Percentiles rank a stretch among this genome's conserved stretches.
Evolutionary conservation across 768 basidiomycete genomes (phyloP).

Genomic region (Grammothele lineata): DNA sequence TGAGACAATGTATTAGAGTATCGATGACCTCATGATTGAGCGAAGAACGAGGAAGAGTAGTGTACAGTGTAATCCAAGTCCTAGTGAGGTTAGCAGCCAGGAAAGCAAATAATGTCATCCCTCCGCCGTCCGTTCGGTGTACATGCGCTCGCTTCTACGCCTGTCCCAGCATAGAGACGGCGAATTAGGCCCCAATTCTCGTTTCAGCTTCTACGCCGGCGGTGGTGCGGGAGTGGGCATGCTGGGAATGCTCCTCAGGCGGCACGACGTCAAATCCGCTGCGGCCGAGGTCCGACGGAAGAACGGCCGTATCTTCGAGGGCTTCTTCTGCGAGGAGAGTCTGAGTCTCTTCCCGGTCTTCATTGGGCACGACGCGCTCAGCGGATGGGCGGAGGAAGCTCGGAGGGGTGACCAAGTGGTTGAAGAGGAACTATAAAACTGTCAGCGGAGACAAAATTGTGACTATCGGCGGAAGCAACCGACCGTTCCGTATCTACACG

Average conservation of each 20-base stretch:
- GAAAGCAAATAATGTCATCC: no score
- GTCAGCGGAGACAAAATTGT: constrained; percentile 8
- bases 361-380: constrained; percentile 12
- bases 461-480: neutral
- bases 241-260: constrained; percentile 15
- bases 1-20: no score
- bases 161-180: no score
- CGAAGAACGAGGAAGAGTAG: no score
- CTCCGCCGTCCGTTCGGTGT: no score
- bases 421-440: constrained; percentile 73
- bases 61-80: no score
- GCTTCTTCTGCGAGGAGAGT: constrained; percentile 56
- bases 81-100: no score
- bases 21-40: no score
- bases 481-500: constrained; percentile 78
- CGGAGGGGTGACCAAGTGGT: constrained; percentile 71
- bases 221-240: neutral
- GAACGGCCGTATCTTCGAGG: constrained; percentile 77
- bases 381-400: constrained; percentile 51
- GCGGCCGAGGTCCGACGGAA: constrained; percentile 79
- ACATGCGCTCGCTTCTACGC: no score
- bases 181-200: neutral
- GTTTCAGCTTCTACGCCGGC: neutral
- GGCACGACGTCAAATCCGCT: constrained; percentile 83
- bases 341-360: constrained; percentile 26